Evolutionary conservation across 2,329 filamentous ascomycete genomes (phyloP), one percentile per base, ranked within the genome.

Genomic region (Aspergillus terreus): DNA sequence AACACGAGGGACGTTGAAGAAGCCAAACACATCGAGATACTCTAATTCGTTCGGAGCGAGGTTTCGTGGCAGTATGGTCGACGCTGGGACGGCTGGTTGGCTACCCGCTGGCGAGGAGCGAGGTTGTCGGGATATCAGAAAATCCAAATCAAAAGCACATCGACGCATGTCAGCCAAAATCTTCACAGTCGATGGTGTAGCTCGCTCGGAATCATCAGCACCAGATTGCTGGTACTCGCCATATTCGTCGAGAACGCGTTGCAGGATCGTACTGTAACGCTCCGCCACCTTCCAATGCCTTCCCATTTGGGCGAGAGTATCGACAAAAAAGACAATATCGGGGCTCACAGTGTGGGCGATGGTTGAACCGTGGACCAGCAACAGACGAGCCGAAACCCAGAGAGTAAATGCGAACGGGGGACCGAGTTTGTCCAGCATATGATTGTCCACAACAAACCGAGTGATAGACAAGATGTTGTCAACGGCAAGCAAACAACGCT

Each of bases 161-260:
- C 92, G 81, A 17, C 92, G 82, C 92, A 96, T 96, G 63, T 96
- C 92, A 1, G 90, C 88, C 1, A 96, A 74, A 48, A 96, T 96
- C 65, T 85, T 87, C 42, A 96, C 90, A 1, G 87, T 90, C 15
- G 85, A 90, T 0, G 91, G 90, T 0, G 88, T 91, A 25, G 88
- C 82, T 3, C 87, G 81, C 60, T 90, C 86, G 10, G 85, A 87
- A 38, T 86, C 84, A 7, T 74, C 70, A 7, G 75, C 76, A 10
- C 73, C 72, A 4, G 77, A 76, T 47, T 83, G 80, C 69, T 92
- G 87, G 53, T 85, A 89, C 58, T 94, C 88, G 62, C 82, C 80
- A 63, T 94, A 90, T 70, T 96, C 92, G 58, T 94, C 89, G 1
- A 96, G 81, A 1, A 96, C 91, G 9, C 90, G 82, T 57, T 89